phyloP scores from a whole-genome alignment of 179 eudicot species.

The Silene vulgaris region DNA sequence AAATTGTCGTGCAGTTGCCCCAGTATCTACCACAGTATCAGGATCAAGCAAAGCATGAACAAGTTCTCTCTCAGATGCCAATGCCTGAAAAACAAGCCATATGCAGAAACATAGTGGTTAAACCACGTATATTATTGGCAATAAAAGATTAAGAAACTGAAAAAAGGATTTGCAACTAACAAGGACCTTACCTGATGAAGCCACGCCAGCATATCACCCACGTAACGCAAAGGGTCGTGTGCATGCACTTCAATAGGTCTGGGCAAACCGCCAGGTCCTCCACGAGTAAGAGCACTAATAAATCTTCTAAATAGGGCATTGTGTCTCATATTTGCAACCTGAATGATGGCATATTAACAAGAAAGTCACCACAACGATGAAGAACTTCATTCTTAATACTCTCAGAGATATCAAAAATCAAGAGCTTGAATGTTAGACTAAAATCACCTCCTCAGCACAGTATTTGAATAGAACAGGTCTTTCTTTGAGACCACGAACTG shows the following conservation, averaged over 20 bases:
- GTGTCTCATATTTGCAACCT: conserved; percentile 99
- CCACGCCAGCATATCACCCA: conserved; percentile 99
- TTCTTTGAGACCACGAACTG: conserved; percentile 92
- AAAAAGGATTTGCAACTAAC: not conserved
- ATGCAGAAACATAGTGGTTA: not conserved
- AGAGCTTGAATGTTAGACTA: conserved; percentile 1
- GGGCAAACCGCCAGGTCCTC: conserved; percentile 99
- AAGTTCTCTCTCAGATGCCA: conserved; percentile 99
- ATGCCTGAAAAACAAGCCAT: conserved; percentile 50
- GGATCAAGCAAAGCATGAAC: conserved; percentile 93
- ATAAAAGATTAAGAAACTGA: not conserved
- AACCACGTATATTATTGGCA: not conserved
- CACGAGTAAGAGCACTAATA: conserved; percentile 97
- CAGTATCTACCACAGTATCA: conserved; percentile 70
- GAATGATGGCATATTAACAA: conserved; percentile 1
- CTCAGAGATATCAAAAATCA: conserved; percentile 3
- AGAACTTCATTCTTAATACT: not conserved
- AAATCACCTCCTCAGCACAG: conserved; percentile 93
- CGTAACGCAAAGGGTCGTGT: conserved; percentile 95
- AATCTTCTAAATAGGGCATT: conserved; percentile 91
- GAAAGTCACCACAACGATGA: conserved; percentile 11
- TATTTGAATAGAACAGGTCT: conserved; percentile 95
- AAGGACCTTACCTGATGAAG: conserved; percentile 63
- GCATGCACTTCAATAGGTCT: conserved; percentile 99
- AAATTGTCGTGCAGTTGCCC: conserved; percentile 64